Base-by-base conservation (phyloP, 371 early-diverging fungal species). In the Lichtheimia ramosa region DNA sequence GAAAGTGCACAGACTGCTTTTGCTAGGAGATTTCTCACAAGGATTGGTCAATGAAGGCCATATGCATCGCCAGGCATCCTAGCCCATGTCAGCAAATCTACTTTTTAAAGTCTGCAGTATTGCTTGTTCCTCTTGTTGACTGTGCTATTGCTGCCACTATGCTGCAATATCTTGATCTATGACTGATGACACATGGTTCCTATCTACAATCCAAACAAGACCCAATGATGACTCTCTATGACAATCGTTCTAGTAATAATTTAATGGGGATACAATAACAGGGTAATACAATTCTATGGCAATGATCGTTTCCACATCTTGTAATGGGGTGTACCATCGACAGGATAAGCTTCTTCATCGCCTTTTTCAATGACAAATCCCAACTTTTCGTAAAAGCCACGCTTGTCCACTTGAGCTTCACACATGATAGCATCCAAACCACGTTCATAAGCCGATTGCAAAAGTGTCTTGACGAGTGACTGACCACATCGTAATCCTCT, bases 1-100 rank as follows among this genome's bases (percentile, higher is more conserved):
- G 34, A 34, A 34, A 34, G 34, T 34, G 34, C 34, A 34, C 34
- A 34, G 34, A 34, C 34, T 10, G 10, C 7, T 28, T 28, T 28
- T 28, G 28, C 28, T 7, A 28, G 8, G 34, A 34, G 10, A 5
- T 8, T 0, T 34, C 34, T 10, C 34, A 8, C 34, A 34, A 34
- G 10, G 10, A 34, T 34, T 6, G 34, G 34, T 34, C 34, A 34
- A 8, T 34, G 8, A 34, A 1, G n/a, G n/a, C 34, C 34, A 34
- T 10, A 34, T 34, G 34, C 34, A 8, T 34, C n/a, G n/a, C n/a
- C n/a, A n/a, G n/a, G n/a, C 64, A 94, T 95, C 54, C 64, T 94
- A 63, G 91, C 93, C 20, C 94, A 95, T 63, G 81, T 96, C 23
- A 95, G 92, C 21, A 88, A 88, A 73, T 82, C 81, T 58, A 74